phyloP scores from a whole-genome alignment of 768 basidiomycete species.

The Pulveroboletus sp. region DNA sequence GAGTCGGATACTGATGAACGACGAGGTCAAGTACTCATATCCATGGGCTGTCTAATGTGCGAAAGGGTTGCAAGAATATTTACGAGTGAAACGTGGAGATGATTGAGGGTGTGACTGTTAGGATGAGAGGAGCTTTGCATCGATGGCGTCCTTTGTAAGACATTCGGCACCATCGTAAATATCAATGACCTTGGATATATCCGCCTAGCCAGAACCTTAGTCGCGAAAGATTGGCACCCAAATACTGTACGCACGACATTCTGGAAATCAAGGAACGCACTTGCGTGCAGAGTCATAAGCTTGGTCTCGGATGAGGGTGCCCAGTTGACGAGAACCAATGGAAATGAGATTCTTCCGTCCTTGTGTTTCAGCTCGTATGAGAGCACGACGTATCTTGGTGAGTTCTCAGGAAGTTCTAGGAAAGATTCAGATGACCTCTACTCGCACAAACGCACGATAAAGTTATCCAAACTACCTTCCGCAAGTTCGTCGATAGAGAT shows the following conservation, averaged over 20 bases:
- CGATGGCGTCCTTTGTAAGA: constrained; percentile 68
- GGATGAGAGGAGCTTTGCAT: constrained; percentile 47
- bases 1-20: not conserved
- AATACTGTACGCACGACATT: constrained; percentile 49
- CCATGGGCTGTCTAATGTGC: not conserved
- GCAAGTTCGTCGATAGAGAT: constrained; percentile 80
- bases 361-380: constrained; percentile 76
- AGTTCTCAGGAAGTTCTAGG: constrained; percentile 81
- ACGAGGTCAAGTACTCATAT: not conserved
- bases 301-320: constrained; percentile 76
- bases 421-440: not conserved
- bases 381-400: constrained; percentile 81
- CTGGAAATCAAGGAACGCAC: constrained; percentile 77
- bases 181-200: constrained; percentile 77
- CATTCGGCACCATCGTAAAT: constrained; percentile 77
- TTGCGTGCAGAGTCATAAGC: constrained; percentile 78
- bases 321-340: constrained; percentile 88
- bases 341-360: constrained; percentile 83
- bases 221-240: not conserved
- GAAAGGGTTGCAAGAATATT: too few relatives aligned
- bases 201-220: constrained; percentile 45
- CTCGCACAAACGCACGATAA: not conserved
- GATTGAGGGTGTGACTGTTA: too few relatives aligned
- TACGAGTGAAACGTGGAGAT: constrained; percentile 1
- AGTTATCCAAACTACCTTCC: constrained; percentile 53